A percentile compares a stretch with the other conserved stretches of the same genome.
phyloP scores from a whole-genome alignment of 2,329 filamentous ascomycete species.

The Sporothrix sp. region DNA sequence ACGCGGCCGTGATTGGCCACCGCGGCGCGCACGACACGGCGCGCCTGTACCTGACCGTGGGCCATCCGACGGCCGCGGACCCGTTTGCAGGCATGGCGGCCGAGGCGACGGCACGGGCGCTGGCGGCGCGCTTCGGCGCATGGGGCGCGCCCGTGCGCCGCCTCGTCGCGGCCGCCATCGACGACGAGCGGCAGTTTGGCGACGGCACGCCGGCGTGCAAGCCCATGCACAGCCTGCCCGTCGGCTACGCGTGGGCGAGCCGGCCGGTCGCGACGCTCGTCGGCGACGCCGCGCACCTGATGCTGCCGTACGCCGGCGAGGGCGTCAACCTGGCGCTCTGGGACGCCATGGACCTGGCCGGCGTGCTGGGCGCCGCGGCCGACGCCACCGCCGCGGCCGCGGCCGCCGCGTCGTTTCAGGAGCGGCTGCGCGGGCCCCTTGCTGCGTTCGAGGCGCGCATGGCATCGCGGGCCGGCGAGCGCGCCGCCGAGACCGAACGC shows the following conservation, averaged over 20 bases:
- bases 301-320: neutral
- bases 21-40: neutral
- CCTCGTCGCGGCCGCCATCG: neutral
- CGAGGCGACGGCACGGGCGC: too few relatives aligned
- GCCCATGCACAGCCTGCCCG: neutral
- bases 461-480: neutral
- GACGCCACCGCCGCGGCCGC: too few relatives aligned
- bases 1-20: neutral
- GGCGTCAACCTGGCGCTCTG: neutral
- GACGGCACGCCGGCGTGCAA: neutral
- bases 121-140: too few relatives aligned
- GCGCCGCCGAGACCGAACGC: neutral
- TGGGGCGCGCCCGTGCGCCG: too few relatives aligned
- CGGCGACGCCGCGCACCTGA: constrained; percentile 1
- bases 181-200: neutral
- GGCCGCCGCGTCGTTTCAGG: neutral
- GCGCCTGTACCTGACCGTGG: neutral
- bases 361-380: neutral
- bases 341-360: neutral
- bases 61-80: neutral
- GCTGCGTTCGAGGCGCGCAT: neutral
- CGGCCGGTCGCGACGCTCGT: neutral
- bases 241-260: neutral
- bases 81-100: neutral
- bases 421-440: neutral